These are phyloP conservation scores for Debaryomyces castellii DNA, from an alignment of 805 yeast species.

Conservation along the genomic window DNA sequence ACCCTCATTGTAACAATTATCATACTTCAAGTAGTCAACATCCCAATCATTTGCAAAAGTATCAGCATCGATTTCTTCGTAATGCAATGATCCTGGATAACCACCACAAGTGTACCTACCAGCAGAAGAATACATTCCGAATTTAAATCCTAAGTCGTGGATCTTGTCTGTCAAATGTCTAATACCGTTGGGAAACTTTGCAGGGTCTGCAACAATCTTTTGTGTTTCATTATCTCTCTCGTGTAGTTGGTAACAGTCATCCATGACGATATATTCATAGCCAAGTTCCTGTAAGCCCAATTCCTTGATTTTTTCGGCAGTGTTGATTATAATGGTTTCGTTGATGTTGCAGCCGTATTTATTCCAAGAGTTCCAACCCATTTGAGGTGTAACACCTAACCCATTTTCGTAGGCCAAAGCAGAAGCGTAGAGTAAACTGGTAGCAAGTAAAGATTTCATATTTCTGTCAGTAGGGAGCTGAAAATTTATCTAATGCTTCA, in stretches of 20 bases:
- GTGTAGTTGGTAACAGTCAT: slow-evolving; percentile 26
- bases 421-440: neutral
- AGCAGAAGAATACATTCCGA: slow-evolving; percentile 32
- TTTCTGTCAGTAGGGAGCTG: too few relatives aligned
- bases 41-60: slow-evolving; percentile 23
- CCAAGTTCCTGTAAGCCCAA: slow-evolving; percentile 23
- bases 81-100: slow-evolving; percentile 25
- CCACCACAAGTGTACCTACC: slow-evolving; percentile 31
- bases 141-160: slow-evolving; percentile 21
- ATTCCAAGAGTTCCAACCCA: slow-evolving; percentile 31
- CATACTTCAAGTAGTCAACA: slow-evolving; percentile 29
- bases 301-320: slow-evolving; percentile 18
- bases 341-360: slow-evolving; percentile 24
- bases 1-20: slow-evolving; percentile 28
- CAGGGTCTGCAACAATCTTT: slow-evolving; percentile 15
- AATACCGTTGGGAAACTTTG: slow-evolving; percentile 26
- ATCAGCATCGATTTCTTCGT: slow-evolving; percentile 24
- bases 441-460: neutral
- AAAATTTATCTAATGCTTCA: too few relatives aligned
- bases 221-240: slow-evolving; percentile 13
- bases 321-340: slow-evolving; percentile 16
- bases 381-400: slow-evolving; percentile 15
- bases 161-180: slow-evolving; percentile 17
- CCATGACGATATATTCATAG: slow-evolving; percentile 26
- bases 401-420: slow-evolving; percentile 8